A percentile compares a stretch with the other conserved stretches of the same genome.
phyloP scores from a whole-genome alignment of 805 yeast genomes.

The Pichia manshurica region DNA sequence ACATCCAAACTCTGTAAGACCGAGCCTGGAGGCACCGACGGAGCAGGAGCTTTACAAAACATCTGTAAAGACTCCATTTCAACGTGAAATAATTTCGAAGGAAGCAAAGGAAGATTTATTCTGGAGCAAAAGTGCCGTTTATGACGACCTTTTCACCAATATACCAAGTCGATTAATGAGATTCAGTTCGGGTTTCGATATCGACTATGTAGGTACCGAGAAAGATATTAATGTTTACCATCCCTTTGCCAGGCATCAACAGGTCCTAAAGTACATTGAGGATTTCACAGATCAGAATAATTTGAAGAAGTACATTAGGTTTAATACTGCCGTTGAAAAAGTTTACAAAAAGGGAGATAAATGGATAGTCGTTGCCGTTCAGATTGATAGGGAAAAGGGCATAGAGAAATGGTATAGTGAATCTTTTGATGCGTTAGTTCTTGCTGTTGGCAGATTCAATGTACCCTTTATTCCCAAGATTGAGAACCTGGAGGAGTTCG shows the following conservation, averaged over 20 bases:
- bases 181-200: conserved; percentile 33
- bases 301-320: conserved; percentile 28
- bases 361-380: conserved; percentile 29
- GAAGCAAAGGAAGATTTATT: not conserved
- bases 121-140: conserved; percentile 17
- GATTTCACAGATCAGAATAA: conserved; percentile 24
- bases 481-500: conserved; percentile 30
- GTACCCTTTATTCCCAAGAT: conserved; percentile 37
- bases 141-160: conserved; percentile 39
- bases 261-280: conserved; percentile 16
- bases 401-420: conserved; percentile 33
- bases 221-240: conserved; percentile 8
- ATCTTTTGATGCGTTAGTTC: conserved; percentile 36
- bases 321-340: conserved; percentile 32
- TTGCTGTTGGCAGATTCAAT: conserved; percentile 37
- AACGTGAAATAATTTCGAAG: too few species aligned
- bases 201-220: not conserved
- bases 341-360: conserved; percentile 22
- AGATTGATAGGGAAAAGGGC: not conserved
- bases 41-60: not conserved
- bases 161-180: conserved; percentile 34
- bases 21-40: conserved; percentile 1
- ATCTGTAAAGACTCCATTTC: not conserved
- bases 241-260: conserved; percentile 19
- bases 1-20: conserved; percentile 14